Conservation (phyloP, 192 early-diverging fungal genomes). For the Cetraspora pellucida region DNA sequence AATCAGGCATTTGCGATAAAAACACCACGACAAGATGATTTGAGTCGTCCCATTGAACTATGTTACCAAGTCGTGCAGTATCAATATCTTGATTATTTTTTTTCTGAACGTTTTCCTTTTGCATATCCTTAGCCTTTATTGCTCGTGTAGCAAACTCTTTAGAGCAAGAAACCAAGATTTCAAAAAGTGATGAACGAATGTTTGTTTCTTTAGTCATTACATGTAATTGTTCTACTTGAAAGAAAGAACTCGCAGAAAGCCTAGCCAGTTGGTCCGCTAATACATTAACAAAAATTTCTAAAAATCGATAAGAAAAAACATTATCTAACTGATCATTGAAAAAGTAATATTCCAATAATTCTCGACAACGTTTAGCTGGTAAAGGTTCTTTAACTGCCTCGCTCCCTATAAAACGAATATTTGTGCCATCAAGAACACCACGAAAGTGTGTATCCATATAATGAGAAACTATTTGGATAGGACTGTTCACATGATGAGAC, state of each 20-base stretch:
- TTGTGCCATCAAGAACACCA: not conserved
- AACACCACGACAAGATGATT: conserved; percentile 34
- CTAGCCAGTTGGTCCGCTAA: not conserved
- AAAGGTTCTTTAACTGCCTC: conserved; percentile 5
- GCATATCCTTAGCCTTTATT: not conserved
- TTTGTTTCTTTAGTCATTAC: conserved; percentile 8
- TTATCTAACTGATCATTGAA: not conserved
- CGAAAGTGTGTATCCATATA: conserved; percentile 9
- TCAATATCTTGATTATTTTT: not conserved
- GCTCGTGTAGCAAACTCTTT: conserved; percentile 36
- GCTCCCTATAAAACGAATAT: conserved; percentile 2
- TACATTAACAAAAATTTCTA: conserved; percentile 32
- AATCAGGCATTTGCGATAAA: conserved; percentile 34
- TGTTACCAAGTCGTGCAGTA: not conserved
- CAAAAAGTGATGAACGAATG: conserved; percentile 26
- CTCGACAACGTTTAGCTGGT: conserved; percentile 5
- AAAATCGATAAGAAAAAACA: conserved; percentile 25
- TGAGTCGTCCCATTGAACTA: conserved; percentile 29
- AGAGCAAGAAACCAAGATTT: conserved; percentile 21
- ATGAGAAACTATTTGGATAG: conserved; percentile 31
- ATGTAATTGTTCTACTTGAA: conserved; percentile 18
- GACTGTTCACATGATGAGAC: conserved; percentile 16
- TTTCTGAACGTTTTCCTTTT: conserved; percentile 1
- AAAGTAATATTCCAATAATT: conserved; percentile 21
- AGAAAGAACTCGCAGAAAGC: conserved; percentile 28